Base-by-base conservation (phyloP, 2,329 filamentous ascomycete species). In the Gliomastix tumulicola region DNA sequence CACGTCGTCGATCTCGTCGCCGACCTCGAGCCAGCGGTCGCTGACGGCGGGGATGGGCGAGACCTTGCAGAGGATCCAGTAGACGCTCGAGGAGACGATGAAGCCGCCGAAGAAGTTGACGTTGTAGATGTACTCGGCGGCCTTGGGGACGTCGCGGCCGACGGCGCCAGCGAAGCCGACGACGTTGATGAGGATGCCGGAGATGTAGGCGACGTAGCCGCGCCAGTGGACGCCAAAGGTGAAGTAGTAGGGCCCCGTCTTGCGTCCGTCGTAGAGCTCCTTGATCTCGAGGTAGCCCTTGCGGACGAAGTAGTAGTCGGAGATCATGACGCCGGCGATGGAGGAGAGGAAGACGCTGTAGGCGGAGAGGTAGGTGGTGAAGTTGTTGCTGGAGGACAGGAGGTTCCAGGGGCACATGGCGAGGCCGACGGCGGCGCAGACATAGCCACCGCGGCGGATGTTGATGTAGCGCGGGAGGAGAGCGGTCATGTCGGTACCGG, bases 341-440 rank as follows among this genome's bases (percentile, higher is more conserved):
- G 84, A 88, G 41, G 84, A 89, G n/a, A 96, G 73, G 63, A 96
- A 96, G 39, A 96, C 88, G 4, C 84, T 88, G 66, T 95, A 95
- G 2, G 89, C 84, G 1, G 85, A 92, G 1, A 96, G 77, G 54
- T 95, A 95, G 4, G 86, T 94, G 1, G 86, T 92, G 65, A 95
- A 95, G 60, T 82, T 80, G 66, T 90, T 94, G 31, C 77, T 76
- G 31, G 68, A 68, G 3, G 74, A 79, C 8, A 94, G 74, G 0
- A 95, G 73, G 41, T 85, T 84, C 76, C 82, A 90, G 0, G 89
- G 89, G 55, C 86, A 92, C 76, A 95, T 94, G 43, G 79, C 83
- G 11, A 95, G 68, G 37, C 87, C 88, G 38, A 94, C 68, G 2
- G 71, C 57, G 0, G 88, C 88, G 52, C 87, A 94, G 44, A 95